Base-by-base conservation (phyloP, 1,284 basidiomycete species). In the Trametes polyzona region DNA sequence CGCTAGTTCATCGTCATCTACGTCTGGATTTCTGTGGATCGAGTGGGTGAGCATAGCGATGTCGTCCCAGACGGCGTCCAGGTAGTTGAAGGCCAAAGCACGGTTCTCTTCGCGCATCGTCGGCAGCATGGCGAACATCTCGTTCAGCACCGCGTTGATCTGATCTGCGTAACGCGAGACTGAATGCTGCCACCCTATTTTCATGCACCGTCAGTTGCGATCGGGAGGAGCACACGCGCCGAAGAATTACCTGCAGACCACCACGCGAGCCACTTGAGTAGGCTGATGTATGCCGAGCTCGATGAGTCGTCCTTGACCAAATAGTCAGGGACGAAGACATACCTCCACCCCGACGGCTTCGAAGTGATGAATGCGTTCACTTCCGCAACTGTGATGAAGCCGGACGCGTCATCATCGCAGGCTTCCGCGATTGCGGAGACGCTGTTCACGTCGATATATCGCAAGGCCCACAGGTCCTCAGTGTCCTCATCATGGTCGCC, bases 231-330 rank as follows among this genome's bases (percentile, higher is more conserved):
- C n/a, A 6, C 8, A 27, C 46, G 55, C 5, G 19, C 10, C 16
- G 35, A 12, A 1, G 11, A 35, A 33, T 30, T 16, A 77, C 78
- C 78, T 19, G 72, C 71, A 26, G 78, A 76, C 79, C 79, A 80
- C 51, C 63, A 81, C 0, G 79, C 76, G 2, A 80, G 67, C 79
- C 79, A 63, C 43, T 52, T 47, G 5, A 33, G 35, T 14, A 50
- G 12, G 30, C 40, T 27, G 16, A 5, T 23, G 19, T 19, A 42
- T 12, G 36, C 23, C 33, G 11, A 19, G 19, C 14, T 39, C 10
- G 19, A 19, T 19, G 37, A 7, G 24, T 10, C 4, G n/a, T 27
- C 17, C 14, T 35, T n/a, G 33, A 23, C 21, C 19, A 40, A 10
- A 23, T 10, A 12, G 8, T 6, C 2, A 11, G 24, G 6, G 7